A percentile compares a stretch with the other conserved stretches of the same genome.
phyloP scores from a whole-genome alignment of 202 grass and related monocot species.

The Sporobolus alterniflorus region DNA sequence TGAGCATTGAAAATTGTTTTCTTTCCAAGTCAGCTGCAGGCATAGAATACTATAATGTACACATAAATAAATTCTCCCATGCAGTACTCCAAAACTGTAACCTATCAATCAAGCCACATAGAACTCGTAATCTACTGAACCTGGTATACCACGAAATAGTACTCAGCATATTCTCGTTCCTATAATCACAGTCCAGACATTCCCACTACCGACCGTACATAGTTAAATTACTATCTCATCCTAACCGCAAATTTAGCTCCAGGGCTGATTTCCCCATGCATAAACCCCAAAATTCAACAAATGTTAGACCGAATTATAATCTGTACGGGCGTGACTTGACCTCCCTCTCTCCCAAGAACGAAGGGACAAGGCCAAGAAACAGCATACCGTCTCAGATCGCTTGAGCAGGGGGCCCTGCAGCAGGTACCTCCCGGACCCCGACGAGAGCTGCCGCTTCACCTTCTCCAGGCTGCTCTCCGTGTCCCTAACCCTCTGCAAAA shows the following conservation, averaged over 20 bases:
- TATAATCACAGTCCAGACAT: neutral
- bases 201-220: neutral
- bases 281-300: neutral
- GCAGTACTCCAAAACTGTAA: conserved; percentile 8
- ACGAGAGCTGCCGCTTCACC: conserved; percentile 90
- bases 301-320: conserved; percentile 5
- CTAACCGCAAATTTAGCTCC: neutral
- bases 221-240: neutral
- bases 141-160: neutral
- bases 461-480: conserved; percentile 88
- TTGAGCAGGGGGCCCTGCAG: conserved; percentile 91
- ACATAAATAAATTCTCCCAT: neutral
- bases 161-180: neutral
- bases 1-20: neutral
- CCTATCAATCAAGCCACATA: neutral
- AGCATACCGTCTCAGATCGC: conserved; percentile 96
- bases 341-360: neutral
- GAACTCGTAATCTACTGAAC: neutral
- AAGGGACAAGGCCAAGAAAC: conserved; percentile 2
- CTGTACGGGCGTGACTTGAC: neutral
- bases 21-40: neutral
- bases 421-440: conserved; percentile 83
- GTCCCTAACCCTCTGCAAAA: conserved; percentile 54
- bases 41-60: neutral
- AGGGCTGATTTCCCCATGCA: neutral